Percentiles rank a stretch among this genome's conserved stretches.
Evolutionary conservation across 495 filamentous ascomycete genomes (phyloP).

Genomic region (Lindgomyces ingoldianus): DNA sequence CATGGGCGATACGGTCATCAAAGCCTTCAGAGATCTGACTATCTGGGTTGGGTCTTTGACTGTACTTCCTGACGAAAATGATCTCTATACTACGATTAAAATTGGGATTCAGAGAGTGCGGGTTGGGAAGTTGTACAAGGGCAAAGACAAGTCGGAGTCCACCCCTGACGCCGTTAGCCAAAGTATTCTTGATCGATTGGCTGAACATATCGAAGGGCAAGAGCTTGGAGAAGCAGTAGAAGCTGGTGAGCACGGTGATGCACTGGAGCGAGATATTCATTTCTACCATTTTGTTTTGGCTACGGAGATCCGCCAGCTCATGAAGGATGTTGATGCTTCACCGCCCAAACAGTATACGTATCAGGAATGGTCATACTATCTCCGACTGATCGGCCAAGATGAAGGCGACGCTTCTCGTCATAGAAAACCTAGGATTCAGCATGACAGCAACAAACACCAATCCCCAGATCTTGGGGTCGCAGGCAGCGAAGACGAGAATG

Average conservation of each 20-base stretch:
- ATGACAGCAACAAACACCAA: slow-evolving; percentile 5
- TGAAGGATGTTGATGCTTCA: slow-evolving; percentile 59
- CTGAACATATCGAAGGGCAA: slow-evolving; percentile 43
- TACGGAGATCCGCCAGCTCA: slow-evolving; percentile 67
- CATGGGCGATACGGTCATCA: slow-evolving; percentile 78
- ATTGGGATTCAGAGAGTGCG: slow-evolving; percentile 29
- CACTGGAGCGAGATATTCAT: slow-evolving; percentile 50
- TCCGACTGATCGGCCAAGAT: slow-evolving; percentile 73
- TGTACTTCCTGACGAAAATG: slow-evolving; percentile 69
- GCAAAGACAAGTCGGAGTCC: slow-evolving; percentile 34
- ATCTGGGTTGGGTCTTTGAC: slow-evolving; percentile 71
- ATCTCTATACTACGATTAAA: slow-evolving; percentile 40
- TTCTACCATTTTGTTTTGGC: slow-evolving; percentile 69
- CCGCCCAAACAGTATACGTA: slow-evolving; percentile 72
- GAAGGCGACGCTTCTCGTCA: slow-evolving; percentile 48
- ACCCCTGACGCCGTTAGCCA: slow-evolving; percentile 24
- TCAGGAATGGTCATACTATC: slow-evolving; percentile 79
- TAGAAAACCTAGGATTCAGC: slow-evolving; percentile 31
- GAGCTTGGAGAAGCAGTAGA: slow-evolving; percentile 48
- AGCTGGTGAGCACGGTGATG: slow-evolving; percentile 50
- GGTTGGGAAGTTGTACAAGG: slow-evolving; percentile 22
- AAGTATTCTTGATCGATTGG: slow-evolving; percentile 39
- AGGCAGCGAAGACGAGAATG: slow-evolving; percentile 40
- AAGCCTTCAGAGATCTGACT: slow-evolving; percentile 66
- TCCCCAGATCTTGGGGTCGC: slow-evolving; percentile 25